Evolutionary conservation across 331 rosid genomes (phyloP), one percentile per base, ranked within the genome.

Genomic region (Acacia pycnantha): DNA sequence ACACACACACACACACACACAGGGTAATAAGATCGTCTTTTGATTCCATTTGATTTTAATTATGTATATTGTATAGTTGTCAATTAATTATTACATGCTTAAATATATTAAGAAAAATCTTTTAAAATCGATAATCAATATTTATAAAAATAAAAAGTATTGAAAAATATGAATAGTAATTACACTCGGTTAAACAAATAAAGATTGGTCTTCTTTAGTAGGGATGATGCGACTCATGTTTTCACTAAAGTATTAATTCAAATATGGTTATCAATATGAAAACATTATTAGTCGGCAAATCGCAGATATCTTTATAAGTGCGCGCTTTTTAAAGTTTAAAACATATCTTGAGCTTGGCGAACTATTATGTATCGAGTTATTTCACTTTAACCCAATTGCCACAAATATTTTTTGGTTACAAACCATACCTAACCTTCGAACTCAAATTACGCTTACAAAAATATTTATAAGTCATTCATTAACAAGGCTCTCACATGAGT

Each of bases 401-500:
- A 53, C 26, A 21, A 16, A 2, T 11, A n/a, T 37, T 37, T 35
- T 37, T 37, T 37, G 41, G 41, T 37, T 6, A 37, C 9, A 6
- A 1, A 6, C 0, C 8, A 5, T 37, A 37, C 40, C 6, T 37
- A 0, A 0, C 9, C 41, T 37, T 2, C 2, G 6, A 6, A 37
- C 41, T 37, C 2, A 37, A 37, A 37, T 6, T 6, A 5, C 0
- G 1, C 2, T 37, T 6, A 37, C 0, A 6, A 37, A 37, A 0
- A 37, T 37, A 37, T 6, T 37, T 37, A 37, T 6, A 37, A 0
- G 6, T 37, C 9, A 6, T 0, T 6, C 1, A 37, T 1, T 1
- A 37, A 37, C 1, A 37, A 37, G 0, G 8, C 9, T 0, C 0
- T 37, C 7, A 37, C 0, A 5, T 37, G 1, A 37, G 2, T 0